phyloP scores from a whole-genome alignment of 768 basidiomycete species.

The Mycena galericulata region DNA sequence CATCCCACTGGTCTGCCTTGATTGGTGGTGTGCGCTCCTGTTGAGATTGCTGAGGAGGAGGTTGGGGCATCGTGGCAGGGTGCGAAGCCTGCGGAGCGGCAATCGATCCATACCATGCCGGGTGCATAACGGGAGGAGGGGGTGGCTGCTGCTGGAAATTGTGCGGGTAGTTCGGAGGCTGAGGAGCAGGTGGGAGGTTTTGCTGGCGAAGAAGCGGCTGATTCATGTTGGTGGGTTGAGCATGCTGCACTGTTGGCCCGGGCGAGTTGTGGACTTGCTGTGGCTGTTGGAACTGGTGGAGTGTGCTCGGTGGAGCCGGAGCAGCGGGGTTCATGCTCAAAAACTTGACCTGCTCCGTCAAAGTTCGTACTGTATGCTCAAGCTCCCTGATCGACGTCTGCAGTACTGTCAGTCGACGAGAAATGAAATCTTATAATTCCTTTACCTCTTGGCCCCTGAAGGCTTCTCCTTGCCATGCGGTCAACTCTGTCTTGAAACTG shows the following conservation, averaged over 20 bases:
- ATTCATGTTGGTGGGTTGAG: constrained; percentile 48
- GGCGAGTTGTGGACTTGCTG: constrained; percentile 56
- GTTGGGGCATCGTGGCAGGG: constrained; percentile 77
- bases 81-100: constrained; percentile 88
- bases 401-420: constrained; percentile 24
- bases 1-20: constrained; percentile 85
- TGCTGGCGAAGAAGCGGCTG: constrained; percentile 57
- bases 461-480: constrained; percentile 84
- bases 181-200: constrained; percentile 53
- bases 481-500: constrained; percentile 82
- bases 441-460: constrained; percentile 83
- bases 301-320: constrained; percentile 48
- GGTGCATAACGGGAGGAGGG: constrained; percentile 56
- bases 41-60: constrained; percentile 46
- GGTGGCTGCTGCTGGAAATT: constrained; percentile 53
- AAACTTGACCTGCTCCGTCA: constrained; percentile 88
- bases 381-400: constrained; percentile 84
- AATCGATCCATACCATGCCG: constrained; percentile 74
- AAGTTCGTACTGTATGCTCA: constrained; percentile 78
- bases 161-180: constrained; percentile 53
- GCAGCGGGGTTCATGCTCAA: constrained; percentile 66
- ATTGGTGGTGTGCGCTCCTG: constrained; percentile 66
- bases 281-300: constrained; percentile 54
- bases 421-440: constrained; percentile 8
- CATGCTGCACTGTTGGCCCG: constrained; percentile 52